These are phyloP conservation scores for Afroboletus lepidellus DNA, from an alignment of 1,284 basidiomycete genomes.

Conservation along the genomic window DNA sequence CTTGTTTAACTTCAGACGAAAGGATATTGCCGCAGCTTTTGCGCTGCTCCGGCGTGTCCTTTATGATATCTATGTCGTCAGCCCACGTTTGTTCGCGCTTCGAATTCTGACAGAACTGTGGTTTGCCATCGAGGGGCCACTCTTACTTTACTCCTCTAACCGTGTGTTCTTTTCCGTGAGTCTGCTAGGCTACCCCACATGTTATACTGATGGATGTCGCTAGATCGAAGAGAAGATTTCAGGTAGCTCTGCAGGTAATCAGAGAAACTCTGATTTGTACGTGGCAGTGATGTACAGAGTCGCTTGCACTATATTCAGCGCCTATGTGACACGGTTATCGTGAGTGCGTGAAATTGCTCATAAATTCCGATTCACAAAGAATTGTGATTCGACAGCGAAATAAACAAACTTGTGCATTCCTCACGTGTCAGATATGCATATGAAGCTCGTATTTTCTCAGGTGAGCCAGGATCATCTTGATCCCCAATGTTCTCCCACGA, in stretches of 20 bases:
- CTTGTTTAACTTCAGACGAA: slow-evolving; percentile 12
- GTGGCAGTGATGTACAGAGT: slow-evolving; percentile 10
- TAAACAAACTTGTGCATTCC: slow-evolving; percentile 1
- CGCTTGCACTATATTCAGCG: slow-evolving; percentile 16
- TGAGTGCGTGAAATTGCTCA: slow-evolving; percentile 3
- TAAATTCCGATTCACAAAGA: background rate
- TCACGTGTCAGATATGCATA: slow-evolving; percentile 24
- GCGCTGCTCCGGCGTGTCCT: slow-evolving; percentile 18
- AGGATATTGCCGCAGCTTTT: slow-evolving; percentile 1
- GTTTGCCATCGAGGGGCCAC: slow-evolving; percentile 4
- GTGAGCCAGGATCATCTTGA: slow-evolving; percentile 4
- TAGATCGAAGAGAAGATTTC: slow-evolving; percentile 25
- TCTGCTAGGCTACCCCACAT: background rate
- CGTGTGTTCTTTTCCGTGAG: slow-evolving; percentile 22
- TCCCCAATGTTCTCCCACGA: background rate
- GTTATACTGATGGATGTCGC: background rate
- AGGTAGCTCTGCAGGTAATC: background rate
- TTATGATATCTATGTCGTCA: slow-evolving; percentile 22
- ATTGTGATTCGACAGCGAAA: slow-evolving; percentile 3
- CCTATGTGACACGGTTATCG: slow-evolving; percentile 18
- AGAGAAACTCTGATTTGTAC: slow-evolving; percentile 8
- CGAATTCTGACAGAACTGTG: slow-evolving; percentile 17
- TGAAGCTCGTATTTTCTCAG: slow-evolving; percentile 21
- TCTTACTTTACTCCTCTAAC: slow-evolving; percentile 26
- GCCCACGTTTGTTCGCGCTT: slow-evolving; percentile 21